Conservation (phyloP, 768 basidiomycete genomes). For the Nidularia pulvinata region DNA sequence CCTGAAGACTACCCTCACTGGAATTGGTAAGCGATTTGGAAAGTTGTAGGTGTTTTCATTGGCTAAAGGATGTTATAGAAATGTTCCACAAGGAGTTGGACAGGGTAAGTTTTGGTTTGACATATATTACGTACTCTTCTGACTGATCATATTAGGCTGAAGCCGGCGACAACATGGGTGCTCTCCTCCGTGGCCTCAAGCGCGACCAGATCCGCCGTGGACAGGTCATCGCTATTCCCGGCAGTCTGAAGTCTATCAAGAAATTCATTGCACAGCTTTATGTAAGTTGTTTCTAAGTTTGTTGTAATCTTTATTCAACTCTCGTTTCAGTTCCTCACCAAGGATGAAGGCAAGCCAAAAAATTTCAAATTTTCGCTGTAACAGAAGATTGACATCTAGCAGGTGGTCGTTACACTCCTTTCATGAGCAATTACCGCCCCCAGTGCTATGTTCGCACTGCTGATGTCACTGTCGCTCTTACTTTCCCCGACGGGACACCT, state of each 20-base stretch:
- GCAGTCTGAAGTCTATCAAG: conserved; percentile 91
- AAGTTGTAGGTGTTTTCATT: neutral
- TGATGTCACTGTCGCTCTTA: conserved; percentile 84
- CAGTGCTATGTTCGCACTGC: conserved; percentile 97
- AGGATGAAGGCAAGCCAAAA: conserved; percentile 65
- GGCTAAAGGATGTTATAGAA: conserved; percentile 45
- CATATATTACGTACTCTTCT: conserved; percentile 1
- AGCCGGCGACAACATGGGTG: conserved; percentile 99
- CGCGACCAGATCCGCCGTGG: conserved; percentile 95
- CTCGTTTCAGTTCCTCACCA: conserved; percentile 65
- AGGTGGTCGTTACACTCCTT: conserved; percentile 87
- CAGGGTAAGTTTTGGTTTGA: conserved; percentile 43
- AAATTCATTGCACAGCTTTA: conserved; percentile 96
- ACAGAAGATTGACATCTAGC: conserved; percentile 1
- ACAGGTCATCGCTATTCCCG: conserved; percentile 87
- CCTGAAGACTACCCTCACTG: conserved; percentile 93
- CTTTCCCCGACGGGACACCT: conserved; percentile 84
- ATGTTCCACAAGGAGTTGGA: conserved; percentile 99
- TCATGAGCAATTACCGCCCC: conserved; percentile 93
- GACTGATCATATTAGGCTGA: conserved; percentile 87
- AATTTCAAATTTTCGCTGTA: conserved; percentile 7
- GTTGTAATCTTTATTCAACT: neutral
- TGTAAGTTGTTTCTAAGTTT: conserved; percentile 30
- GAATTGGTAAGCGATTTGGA: conserved; percentile 62
- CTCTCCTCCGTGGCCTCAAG: conserved; percentile 94